These are phyloP conservation scores for Simmondsia chinensis DNA, from an alignment of 148 eudicot genomes.

Conservation along the genomic window DNA sequence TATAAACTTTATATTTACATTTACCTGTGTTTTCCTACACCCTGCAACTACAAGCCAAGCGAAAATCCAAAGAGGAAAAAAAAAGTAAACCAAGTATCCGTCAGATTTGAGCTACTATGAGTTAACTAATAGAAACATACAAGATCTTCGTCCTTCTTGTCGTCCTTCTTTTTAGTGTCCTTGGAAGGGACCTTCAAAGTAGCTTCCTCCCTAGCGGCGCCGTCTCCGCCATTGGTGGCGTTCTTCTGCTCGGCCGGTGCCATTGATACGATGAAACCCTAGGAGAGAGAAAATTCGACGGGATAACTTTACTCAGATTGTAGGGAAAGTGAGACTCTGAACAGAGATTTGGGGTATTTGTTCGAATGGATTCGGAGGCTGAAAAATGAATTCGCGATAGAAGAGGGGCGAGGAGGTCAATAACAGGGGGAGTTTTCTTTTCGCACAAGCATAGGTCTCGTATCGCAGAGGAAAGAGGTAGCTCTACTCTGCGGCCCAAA, in stretches of 20 bases:
- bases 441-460: neutral
- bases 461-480: too few species aligned
- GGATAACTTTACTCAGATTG: too few species aligned
- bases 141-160: slow-evolving; percentile 72
- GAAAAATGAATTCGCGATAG: neutral
- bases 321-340: neutral
- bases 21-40: neutral
- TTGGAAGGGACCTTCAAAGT: slow-evolving; percentile 25
- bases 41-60: neutral
- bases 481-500: too few species aligned
- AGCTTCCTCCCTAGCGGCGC: slow-evolving; percentile 16
- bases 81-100: neutral
- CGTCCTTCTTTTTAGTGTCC: slow-evolving; percentile 62
- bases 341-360: neutral
- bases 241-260: slow-evolving; percentile 27
- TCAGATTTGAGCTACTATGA: too few species aligned
- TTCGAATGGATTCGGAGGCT: neutral
- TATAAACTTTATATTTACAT: too few species aligned
- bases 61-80: neutral
- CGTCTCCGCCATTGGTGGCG: slow-evolving; percentile 6
- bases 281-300: slow-evolving; percentile 10
- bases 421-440: neutral
- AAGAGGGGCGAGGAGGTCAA: neutral
- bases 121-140: slow-evolving; percentile 20
- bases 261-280: slow-evolving; percentile 17